phyloP scores from a whole-genome alignment of 73 alveolate species.

The Paramecium pentaurelia region DNA sequence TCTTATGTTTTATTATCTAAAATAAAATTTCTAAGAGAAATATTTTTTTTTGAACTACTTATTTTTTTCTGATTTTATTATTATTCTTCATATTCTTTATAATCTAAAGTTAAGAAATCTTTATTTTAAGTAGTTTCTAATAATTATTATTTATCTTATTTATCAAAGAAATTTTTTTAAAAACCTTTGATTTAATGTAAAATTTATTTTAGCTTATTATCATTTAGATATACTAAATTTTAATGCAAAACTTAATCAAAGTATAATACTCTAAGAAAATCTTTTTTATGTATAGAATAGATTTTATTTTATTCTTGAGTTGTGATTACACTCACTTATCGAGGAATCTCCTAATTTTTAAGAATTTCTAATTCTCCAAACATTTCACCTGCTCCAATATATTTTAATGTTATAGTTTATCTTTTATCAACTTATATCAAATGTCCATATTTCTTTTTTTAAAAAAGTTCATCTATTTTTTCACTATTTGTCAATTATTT shows the following conservation, averaged over 20 bases:
- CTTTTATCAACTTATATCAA: not conserved
- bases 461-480: conserved; percentile 5
- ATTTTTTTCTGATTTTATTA: not conserved
- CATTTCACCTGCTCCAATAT: conserved; percentile 33
- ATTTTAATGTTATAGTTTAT: not conserved
- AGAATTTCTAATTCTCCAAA: conserved; percentile 37
- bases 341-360: not conserved
- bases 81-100: not conserved
- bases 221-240: not conserved
- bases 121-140: conserved; percentile 23
- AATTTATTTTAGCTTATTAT: not conserved
- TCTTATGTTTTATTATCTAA: not conserved
- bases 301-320: not conserved
- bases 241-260: not conserved
- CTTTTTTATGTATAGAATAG: not conserved
- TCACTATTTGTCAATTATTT: not conserved
- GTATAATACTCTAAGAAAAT: not conserved
- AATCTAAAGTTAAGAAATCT: not conserved
- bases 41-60: not conserved
- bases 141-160: not conserved
- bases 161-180: not conserved
- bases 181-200: not conserved
- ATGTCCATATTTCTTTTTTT: conserved; percentile 13
- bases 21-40: not conserved
- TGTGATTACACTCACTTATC: not conserved